Evolutionary conservation across 305 asterid species (phyloP).

Genomic region (Fraxinus nigra): DNA sequence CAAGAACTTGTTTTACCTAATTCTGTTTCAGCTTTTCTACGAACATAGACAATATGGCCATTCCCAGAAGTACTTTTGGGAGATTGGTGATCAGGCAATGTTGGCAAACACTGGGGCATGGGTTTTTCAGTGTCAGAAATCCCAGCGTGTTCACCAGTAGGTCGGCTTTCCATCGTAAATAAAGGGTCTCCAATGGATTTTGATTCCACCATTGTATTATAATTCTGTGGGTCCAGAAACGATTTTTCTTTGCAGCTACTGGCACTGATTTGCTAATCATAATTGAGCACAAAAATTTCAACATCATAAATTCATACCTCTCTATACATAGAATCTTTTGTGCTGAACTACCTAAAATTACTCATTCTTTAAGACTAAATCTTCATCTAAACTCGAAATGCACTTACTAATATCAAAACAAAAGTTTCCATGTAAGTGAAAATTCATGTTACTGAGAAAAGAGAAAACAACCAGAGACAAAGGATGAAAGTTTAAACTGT

Average conservation of each 20-base stretch:
- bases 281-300: constrained; percentile 39
- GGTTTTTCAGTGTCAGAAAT: constrained; percentile 44
- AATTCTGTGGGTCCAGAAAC: constrained; percentile 33
- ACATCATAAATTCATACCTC: constrained; percentile 39
- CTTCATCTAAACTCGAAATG: constrained; percentile 24
- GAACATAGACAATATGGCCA: constrained; percentile 68
- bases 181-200: constrained; percentile 32
- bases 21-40: constrained; percentile 62
- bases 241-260: constrained; percentile 30
- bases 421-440: constrained; percentile 1
- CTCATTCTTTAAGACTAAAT: constrained; percentile 9
- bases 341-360: constrained; percentile 46
- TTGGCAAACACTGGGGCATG: constrained; percentile 28
- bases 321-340: constrained; percentile 41
- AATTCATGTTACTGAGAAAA: background rate
- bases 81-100: constrained; percentile 25
- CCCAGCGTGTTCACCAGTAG: constrained; percentile 31
- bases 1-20: constrained; percentile 33
- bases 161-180: constrained; percentile 27
- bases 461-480: background rate
- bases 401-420: background rate
- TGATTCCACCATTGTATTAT: constrained; percentile 30
- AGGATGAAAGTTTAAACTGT: background rate
- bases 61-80: constrained; percentile 43
- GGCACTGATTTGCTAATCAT: constrained; percentile 34